Percentiles rank a stretch among this genome's conserved stretches.
These are phyloP conservation scores for Quambalaria eucalypti DNA, from an alignment of 1,284 basidiomycete species.

Conservation along the genomic window DNA sequence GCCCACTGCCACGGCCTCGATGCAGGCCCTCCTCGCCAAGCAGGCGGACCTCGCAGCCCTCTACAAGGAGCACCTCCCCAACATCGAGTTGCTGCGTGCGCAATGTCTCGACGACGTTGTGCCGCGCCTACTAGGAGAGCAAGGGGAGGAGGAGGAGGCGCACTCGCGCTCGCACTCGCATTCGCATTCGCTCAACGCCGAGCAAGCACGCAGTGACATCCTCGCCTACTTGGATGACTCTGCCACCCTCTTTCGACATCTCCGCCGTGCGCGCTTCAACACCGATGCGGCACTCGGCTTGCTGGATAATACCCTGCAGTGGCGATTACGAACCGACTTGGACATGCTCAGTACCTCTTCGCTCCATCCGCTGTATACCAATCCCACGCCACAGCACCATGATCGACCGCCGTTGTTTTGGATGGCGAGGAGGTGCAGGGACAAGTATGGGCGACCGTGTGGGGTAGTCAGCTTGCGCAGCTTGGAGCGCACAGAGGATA, in stretches of 20 bases:
- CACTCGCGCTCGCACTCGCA: no score
- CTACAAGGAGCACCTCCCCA: neutral
- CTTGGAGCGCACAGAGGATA: constrained; percentile 30
- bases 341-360: constrained; percentile 22
- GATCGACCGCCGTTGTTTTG: constrained; percentile 38
- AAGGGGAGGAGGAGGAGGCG: constrained; percentile 12
- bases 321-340: constrained; percentile 36
- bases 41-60: neutral
- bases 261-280: constrained; percentile 22
- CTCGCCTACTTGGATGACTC: no score
- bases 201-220: no score
- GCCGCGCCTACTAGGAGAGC: neutral
- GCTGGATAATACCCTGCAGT: constrained; percentile 21
- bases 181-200: no score
- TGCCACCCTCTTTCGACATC: constrained; percentile 37
- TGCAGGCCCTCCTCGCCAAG: no score
- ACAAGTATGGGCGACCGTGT: constrained; percentile 35
- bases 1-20: no score
- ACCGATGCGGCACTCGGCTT: constrained; percentile 16
- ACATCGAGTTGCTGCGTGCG: no score
- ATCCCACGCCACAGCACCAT: constrained; percentile 14
- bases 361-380: constrained; percentile 36
- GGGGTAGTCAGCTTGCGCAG: constrained; percentile 34
- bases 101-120: no score
- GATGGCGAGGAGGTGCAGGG: constrained; percentile 30